Evolutionary conservation across 495 filamentous ascomycete species (phyloP), one percentile per base, ranked within the genome.

Genomic region (Parmelia sp.): DNA sequence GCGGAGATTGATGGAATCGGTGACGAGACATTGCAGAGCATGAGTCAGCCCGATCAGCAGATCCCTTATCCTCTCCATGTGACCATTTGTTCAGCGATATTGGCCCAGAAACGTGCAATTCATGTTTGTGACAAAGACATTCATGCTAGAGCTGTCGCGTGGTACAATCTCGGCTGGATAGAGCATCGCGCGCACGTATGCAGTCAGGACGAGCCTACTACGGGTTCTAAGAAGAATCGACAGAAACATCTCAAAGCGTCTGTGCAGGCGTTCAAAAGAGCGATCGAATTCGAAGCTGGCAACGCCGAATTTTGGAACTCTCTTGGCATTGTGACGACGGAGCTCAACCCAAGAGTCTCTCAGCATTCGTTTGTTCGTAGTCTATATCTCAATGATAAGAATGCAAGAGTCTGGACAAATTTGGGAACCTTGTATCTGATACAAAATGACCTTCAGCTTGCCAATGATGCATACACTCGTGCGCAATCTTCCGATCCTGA

Each of bases 261-360:
- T 29, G 87, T 97, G 60, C 84, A 88, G 35, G 95, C 92, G 73
- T 99, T 99, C 84, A 99, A 97, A 75, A 82, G 90, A 59, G 89
- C 95, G 6, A 97, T 99, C 70, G 95, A 97, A 74, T 77, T 97
- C 3, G 94, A 99, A 73, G 88, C 95, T 10, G 89, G 92, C 36
- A 99, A 97, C 71, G 79, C 92, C 0, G 94, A 99, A 69, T 99
- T 97, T 74, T 99, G 94, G 94, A 97, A 96, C 73, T 85, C 94
- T 4, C 83, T 99, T 27, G 94, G 93, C 27, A 91, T 97, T 10
- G 90, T 89, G 21, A 97, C 94, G 3, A 90, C 88, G 51, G 82
- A 79, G 44, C 78, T 96, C 69, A 96, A 90, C 71, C 88, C 91
- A 0, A 88, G 88, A 63, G 89, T 97, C 3, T 86, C 95, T 0